A percentile compares a stretch with the other conserved stretches of the same genome.
Evolutionary conservation across 2,329 filamentous ascomycete species (phyloP).

Genomic region (Diaporthe citrichinensis): DNA sequence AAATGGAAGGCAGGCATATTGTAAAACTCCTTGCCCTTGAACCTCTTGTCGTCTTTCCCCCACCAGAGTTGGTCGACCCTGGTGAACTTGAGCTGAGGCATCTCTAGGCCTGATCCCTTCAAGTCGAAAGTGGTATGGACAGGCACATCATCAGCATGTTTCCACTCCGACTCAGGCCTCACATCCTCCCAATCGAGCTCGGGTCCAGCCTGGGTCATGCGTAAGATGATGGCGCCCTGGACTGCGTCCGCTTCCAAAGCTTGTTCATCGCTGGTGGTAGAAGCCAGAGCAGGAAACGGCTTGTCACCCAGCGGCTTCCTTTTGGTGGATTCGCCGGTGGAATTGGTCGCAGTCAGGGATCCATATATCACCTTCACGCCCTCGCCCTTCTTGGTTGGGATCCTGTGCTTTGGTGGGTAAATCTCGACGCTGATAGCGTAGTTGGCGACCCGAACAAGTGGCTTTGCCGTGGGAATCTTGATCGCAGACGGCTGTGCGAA

Average conservation of each 20-base stretch:
- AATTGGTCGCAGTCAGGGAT: not conserved
- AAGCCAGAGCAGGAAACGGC: not conserved
- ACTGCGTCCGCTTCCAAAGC: not conserved
- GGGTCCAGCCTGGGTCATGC: not conserved
- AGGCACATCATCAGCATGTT: not conserved
- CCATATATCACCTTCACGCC: not conserved
- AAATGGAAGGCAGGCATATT: constrained; percentile 15
- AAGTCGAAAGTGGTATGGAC: not conserved
- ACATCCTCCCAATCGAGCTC: not conserved
- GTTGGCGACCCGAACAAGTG: not conserved
- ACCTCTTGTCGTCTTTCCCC: not conserved
- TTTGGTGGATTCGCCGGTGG: not conserved
- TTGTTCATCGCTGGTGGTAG: not conserved
- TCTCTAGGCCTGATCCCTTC: not conserved
- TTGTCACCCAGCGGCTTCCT: not conserved
- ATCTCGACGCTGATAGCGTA: not conserved
- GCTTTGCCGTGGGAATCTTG: not conserved
- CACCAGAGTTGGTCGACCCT: not conserved
- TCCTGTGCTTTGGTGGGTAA: not conserved
- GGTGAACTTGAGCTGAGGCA: not conserved
- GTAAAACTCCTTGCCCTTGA: constrained; percentile 19
- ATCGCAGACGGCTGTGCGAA: not conserved
- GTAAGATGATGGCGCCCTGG: not conserved
- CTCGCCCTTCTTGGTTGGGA: not conserved
- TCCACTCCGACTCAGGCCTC: not conserved